These are phyloP conservation scores for Abrus precatorius DNA, from an alignment of 306 rosid species.

Conservation along the genomic window DNA sequence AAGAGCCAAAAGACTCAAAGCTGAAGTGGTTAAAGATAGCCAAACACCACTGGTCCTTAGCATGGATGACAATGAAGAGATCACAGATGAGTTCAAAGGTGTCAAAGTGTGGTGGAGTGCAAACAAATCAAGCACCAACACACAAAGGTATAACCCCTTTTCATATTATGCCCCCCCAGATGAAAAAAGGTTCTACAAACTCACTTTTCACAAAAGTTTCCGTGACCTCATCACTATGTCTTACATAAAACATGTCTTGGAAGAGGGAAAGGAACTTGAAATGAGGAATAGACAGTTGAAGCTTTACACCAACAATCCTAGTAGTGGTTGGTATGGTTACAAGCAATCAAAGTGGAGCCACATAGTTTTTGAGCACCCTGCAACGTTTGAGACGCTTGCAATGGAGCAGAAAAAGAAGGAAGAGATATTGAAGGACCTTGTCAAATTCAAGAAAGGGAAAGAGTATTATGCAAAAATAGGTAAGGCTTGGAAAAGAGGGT, in stretches of 20 bases:
- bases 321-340: constrained; percentile 36
- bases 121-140: neutral
- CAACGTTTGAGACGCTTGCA: constrained; percentile 58
- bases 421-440: constrained; percentile 58
- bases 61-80: constrained; percentile 70
- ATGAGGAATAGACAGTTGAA: constrained; percentile 53
- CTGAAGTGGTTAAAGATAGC: constrained; percentile 54
- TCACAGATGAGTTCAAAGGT: constrained; percentile 52
- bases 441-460: constrained; percentile 57
- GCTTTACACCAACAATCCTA: constrained; percentile 60
- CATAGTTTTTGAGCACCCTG: constrained; percentile 70
- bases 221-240: constrained; percentile 41
- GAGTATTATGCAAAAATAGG: constrained; percentile 69
- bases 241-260: constrained; percentile 57
- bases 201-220: constrained; percentile 55
- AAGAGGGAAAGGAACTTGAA: constrained; percentile 41
- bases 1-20: constrained; percentile 61
- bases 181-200: constrained; percentile 46
- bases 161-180: constrained; percentile 42
- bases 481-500: constrained; percentile 78
- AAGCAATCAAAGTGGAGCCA: constrained; percentile 59
- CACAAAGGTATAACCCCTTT: neutral
- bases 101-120: constrained; percentile 65
- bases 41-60: constrained; percentile 52
- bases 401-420: constrained; percentile 63